Evolutionary conservation across 75 land plant species (phyloP), one percentile per base, ranked within the genome.

Genomic region (Larix kaempferi): DNA sequence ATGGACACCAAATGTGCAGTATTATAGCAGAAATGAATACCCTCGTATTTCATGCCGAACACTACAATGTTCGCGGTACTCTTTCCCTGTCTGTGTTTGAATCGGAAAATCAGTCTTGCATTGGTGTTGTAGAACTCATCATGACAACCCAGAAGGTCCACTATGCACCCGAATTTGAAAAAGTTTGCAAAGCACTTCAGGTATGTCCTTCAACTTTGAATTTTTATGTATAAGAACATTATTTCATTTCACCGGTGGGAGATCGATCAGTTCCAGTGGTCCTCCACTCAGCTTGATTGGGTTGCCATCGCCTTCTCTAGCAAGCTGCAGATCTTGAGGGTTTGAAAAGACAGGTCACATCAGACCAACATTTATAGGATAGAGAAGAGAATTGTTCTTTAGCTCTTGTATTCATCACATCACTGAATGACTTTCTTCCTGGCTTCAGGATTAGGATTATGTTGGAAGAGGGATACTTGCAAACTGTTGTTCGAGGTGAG

Each of bases 1-100:
- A 76, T 97, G 99, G 99, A 91, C 95, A 11, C 98, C 99, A 37
- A 89, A 97, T 82, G 99, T 97, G 58, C 86, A 84, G 69, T 88
- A 82, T 56, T 97, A 92, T 74, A 89, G 80, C 56, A 78, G 84
- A 29, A 82, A 80, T 39, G 99, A 97, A 76, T 97, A 83, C 65
- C 83, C 88, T 19, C 79, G 99, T 94, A 12, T 49, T 75, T 78
- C 78, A 92, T 80, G 99, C 99, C 27, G 80, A 86, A 25, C 74
- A 56, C 13, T 85, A 75, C 77, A 84, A 89, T 76, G 91, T 97
- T 0, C 84, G 85, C 23, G 95, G 99, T 33, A 78, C 90, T 19
- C 73, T 97, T 76, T 95, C 99, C 1, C 81, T 97, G 59, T 98
- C 99, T 25, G 87, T 97, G 52, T 86, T 94, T 74, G 92, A 92